Percentiles rank a stretch among this genome's conserved stretches.
Conservation (phyloP, 2,329 filamentous ascomycete species). For the Lachnellula subtilissima region DNA sequence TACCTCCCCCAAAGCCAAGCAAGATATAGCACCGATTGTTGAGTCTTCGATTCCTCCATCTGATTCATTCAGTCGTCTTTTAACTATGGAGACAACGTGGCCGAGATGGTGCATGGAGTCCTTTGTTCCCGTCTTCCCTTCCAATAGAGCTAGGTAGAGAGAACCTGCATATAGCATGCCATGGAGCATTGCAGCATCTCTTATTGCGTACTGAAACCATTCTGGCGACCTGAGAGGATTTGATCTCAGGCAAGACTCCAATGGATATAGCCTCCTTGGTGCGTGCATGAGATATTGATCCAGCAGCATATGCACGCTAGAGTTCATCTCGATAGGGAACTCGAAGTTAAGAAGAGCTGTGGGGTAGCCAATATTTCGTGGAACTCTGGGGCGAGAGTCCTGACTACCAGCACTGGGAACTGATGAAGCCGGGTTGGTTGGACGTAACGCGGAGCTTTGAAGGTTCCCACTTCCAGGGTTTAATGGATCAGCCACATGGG, state of each 20-base stretch:
- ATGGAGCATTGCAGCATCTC: conserved; percentile 21
- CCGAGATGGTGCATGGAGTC: conserved; percentile 16
- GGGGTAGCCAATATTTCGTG: conserved; percentile 8
- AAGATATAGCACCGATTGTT: conserved; percentile 20
- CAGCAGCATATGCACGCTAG: conserved; percentile 12
- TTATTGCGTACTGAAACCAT: conserved; percentile 22
- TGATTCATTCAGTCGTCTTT: conserved; percentile 9
- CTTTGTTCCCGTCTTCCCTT: conserved; percentile 14
- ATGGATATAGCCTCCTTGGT: conserved; percentile 13
- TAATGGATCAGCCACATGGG: background rate
- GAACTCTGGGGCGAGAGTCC: background rate
- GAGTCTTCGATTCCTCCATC: conserved; percentile 7
- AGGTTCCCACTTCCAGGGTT: background rate
- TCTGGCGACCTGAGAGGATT: conserved; percentile 15
- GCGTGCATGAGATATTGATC: conserved; percentile 14
- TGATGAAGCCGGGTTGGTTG: background rate
- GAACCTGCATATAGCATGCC: conserved; percentile 20
- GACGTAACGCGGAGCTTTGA: background rate
- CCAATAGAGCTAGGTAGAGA: conserved; percentile 14
- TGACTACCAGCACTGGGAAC: background rate
- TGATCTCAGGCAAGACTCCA: conserved; percentile 7
- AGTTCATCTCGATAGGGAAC: conserved; percentile 15
- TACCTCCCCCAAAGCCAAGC: conserved; percentile 21
- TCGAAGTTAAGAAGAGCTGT: conserved; percentile 11
- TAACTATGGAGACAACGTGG: conserved; percentile 12